Conservation (phyloP, 1,284 basidiomycete species). For the Taiwanofungus camphoratus region DNA sequence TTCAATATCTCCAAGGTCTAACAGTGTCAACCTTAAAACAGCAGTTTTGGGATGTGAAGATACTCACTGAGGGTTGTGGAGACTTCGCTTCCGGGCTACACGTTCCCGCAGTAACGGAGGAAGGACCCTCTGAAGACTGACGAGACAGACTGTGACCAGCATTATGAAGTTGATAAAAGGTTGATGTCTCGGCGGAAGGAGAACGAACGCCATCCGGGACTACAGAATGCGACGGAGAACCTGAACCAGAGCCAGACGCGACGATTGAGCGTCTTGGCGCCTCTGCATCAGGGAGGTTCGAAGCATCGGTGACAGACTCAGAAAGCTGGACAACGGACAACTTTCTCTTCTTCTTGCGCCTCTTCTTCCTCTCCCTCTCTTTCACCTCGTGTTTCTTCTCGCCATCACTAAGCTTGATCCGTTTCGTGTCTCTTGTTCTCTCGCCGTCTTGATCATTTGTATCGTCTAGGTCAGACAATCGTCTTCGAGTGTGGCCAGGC, state of each 20-base stretch:
- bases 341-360: conserved; percentile 25
- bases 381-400: conserved; percentile 10
- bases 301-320: too few relatives aligned
- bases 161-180: not conserved
- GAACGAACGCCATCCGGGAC: too few relatives aligned
- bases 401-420: not conserved
- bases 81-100: conserved; percentile 1
- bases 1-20: too few relatives aligned
- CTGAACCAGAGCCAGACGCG: too few relatives aligned
- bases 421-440: conserved; percentile 3
- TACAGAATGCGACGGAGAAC: too few relatives aligned
- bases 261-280: too few relatives aligned
- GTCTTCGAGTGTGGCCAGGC: conserved; percentile 6
- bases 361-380: conserved; percentile 23
- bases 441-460: conserved; percentile 14
- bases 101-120: conserved; percentile 1
- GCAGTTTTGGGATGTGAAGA: not conserved
- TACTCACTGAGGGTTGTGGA: not conserved
- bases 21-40: too few relatives aligned
- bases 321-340: conserved; percentile 15
- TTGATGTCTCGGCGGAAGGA: too few relatives aligned
- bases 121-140: conserved; percentile 7
- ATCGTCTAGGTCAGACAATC: conserved; percentile 19
- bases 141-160: not conserved
- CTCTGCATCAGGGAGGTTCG: too few relatives aligned